Evolutionary conservation across 305 asterid genomes (phyloP).

Genomic region (Fraxinus dipetala): DNA sequence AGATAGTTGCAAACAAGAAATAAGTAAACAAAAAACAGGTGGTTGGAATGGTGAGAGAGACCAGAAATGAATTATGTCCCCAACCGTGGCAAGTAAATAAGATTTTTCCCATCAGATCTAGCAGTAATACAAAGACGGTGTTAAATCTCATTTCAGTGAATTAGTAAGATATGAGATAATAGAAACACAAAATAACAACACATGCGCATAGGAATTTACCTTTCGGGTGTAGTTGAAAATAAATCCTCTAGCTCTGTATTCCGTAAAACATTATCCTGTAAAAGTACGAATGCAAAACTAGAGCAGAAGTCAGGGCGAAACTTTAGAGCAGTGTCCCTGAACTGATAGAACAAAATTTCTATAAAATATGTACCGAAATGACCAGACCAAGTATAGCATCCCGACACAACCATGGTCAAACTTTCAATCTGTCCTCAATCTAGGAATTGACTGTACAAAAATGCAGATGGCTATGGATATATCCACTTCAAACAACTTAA

Average conservation of each 20-base stretch:
- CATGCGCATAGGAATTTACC: slow-evolving; percentile 41
- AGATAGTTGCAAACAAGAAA: background rate
- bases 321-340: slow-evolving; percentile 3
- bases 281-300: slow-evolving; percentile 29
- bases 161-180: background rate
- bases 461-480: background rate
- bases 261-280: slow-evolving; percentile 81
- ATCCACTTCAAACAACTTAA: background rate
- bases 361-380: background rate
- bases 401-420: slow-evolving; percentile 2
- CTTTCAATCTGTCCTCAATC: background rate
- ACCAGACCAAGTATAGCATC: background rate
- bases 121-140: slow-evolving; percentile 13
- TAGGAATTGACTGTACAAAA: slow-evolving; percentile 6
- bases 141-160: background rate
- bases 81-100: background rate
- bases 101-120: slow-evolving; percentile 6
- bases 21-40: background rate
- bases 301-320: slow-evolving; percentile 6
- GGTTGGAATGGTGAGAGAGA: background rate
- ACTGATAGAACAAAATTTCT: background rate
- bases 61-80: background rate
- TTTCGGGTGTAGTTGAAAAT: slow-evolving; percentile 91
- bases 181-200: background rate
- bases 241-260: slow-evolving; percentile 80